phyloP scores from a whole-genome alignment of 108 stramenopile genomes.

The Craspedostauros australis region DNA sequence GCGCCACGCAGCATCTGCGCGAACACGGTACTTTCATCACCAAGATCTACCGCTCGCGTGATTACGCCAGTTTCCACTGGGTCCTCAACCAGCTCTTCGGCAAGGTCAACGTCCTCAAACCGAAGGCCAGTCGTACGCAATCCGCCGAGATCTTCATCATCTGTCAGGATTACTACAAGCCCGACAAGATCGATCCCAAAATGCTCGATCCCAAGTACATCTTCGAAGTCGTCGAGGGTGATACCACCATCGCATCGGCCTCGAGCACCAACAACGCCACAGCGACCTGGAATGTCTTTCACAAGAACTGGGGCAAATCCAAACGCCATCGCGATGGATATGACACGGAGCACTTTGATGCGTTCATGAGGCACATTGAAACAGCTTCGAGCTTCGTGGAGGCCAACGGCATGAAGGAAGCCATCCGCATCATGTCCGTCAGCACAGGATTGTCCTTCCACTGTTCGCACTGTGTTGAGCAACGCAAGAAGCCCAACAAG shows the following conservation, averaged over 20 bases:
- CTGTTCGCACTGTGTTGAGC: constrained; percentile 42
- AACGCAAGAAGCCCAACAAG: background rate
- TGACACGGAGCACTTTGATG: constrained; percentile 80
- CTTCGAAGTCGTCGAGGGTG: constrained; percentile 83
- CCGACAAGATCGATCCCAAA: constrained; percentile 90
- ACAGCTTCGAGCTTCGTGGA: constrained; percentile 79
- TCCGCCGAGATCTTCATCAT: constrained; percentile 99
- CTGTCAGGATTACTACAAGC: constrained; percentile 81
- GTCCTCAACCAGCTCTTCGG: constrained; percentile 94
- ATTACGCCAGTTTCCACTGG: constrained; percentile 97
- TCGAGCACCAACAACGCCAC: constrained; percentile 29
- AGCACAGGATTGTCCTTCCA: constrained; percentile 84
- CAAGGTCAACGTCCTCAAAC: constrained; percentile 89
- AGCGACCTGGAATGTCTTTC: constrained; percentile 67
- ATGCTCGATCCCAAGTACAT: constrained; percentile 97
- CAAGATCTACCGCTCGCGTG: constrained; percentile 94
- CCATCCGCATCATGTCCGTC: constrained; percentile 84
- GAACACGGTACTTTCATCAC: constrained; percentile 90
- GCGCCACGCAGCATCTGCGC: constrained; percentile 90
- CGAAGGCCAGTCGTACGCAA: constrained; percentile 84
- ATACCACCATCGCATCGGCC: constrained; percentile 59
- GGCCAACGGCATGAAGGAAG: constrained; percentile 59
- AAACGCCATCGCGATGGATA: constrained; percentile 89
- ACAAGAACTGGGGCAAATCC: constrained; percentile 87
- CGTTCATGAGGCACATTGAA: constrained; percentile 66